These are phyloP conservation scores for Tagetes patula DNA, from an alignment of 129 eudicot genomes.

Conservation along the genomic window DNA sequence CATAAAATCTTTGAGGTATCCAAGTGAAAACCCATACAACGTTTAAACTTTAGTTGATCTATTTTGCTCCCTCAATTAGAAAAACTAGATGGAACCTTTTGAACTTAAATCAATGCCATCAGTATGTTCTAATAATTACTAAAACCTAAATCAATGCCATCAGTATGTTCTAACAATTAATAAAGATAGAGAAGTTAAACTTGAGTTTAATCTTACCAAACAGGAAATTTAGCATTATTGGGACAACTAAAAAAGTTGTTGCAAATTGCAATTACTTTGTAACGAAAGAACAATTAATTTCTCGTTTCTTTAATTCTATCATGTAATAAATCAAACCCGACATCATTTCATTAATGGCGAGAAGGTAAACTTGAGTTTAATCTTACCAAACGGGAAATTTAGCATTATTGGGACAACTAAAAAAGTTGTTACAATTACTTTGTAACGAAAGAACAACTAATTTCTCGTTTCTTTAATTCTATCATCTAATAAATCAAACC, in stretches of 20 bases:
- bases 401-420: slow-evolving; percentile 3
- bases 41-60: background rate
- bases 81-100: background rate
- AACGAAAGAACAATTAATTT: background rate
- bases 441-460: background rate
- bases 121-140: slow-evolving; percentile 1
- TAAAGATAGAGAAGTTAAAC: background rate
- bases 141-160: background rate
- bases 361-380: slow-evolving; percentile 4
- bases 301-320: background rate
- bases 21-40: background rate
- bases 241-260: slow-evolving; percentile 5
- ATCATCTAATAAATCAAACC: slow-evolving; percentile 1
- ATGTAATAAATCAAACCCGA: background rate
- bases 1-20: background rate
- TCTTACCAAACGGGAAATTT: background rate
- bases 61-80: background rate
- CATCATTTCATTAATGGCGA: slow-evolving; percentile 5
- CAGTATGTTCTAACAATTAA: background rate
- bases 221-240: background rate
- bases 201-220: slow-evolving; percentile 11
- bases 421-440: slow-evolving; percentile 11
- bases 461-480: background rate
- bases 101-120: background rate
- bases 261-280: background rate